Evolutionary conservation across 139 green algal genomes (phyloP).

Genomic region (Deuterostichococcus epilithicus): DNA sequence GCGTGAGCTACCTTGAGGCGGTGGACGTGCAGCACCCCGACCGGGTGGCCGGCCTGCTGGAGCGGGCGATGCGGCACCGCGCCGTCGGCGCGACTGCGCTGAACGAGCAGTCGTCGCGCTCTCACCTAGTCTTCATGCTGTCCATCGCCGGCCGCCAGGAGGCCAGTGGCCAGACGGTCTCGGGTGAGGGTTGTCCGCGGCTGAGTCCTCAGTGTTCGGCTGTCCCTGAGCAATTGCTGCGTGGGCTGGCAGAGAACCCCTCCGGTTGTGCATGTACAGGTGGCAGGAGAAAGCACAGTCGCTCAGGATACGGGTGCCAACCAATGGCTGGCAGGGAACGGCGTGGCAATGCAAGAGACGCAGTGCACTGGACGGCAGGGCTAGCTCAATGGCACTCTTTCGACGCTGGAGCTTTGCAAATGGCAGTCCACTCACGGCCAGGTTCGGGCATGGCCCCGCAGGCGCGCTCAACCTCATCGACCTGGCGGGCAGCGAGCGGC

Average conservation of each 20-base stretch:
- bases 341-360: background rate
- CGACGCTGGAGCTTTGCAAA: background rate
- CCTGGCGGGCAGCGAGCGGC: slow-evolving; percentile 42
- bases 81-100: slow-evolving; percentile 69
- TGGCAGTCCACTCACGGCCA: background rate
- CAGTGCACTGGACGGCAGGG: background rate
- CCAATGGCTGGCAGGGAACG: background rate
- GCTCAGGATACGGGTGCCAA: background rate
- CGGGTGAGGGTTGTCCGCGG: slow-evolving; percentile 30
- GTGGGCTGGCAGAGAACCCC: too few species aligned
- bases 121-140: slow-evolving; percentile 76
- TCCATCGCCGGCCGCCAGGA: slow-evolving; percentile 59
- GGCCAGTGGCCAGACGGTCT: slow-evolving; percentile 33
- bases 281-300: background rate
- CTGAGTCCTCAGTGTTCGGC: too few species aligned
- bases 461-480: slow-evolving; percentile 36
- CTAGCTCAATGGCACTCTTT: background rate
- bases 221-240: too few species aligned
- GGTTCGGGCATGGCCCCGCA: background rate
- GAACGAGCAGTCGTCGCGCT: slow-evolving; percentile 76
- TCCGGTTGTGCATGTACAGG: background rate
- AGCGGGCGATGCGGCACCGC: slow-evolving; percentile 21
- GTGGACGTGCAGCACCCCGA: slow-evolving; percentile 51
- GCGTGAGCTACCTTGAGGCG: slow-evolving; percentile 57
- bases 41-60: slow-evolving; percentile 13